Conservation (phyloP, 805 yeast species). For the Dipodascus geniculatus region DNA sequence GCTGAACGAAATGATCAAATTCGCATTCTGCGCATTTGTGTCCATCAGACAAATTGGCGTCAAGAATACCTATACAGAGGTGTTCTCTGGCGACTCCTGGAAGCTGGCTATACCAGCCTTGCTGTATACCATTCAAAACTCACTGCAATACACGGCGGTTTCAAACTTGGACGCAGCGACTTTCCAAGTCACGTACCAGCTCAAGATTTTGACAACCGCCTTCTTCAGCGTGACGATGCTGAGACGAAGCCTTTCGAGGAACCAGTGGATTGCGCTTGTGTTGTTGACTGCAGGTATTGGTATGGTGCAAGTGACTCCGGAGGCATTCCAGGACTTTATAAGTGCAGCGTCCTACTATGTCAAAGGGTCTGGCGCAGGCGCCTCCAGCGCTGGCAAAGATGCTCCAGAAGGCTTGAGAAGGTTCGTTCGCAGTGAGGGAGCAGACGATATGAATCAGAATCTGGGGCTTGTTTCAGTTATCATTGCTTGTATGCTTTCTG, state of each 20-base stretch:
- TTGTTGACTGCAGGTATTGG: slow-evolving; percentile 30
- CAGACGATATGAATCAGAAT: slow-evolving; percentile 16
- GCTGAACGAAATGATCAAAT: slow-evolving; percentile 28
- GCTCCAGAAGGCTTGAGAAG: slow-evolving; percentile 2
- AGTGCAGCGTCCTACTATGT: slow-evolving; percentile 8
- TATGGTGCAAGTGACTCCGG: slow-evolving; percentile 29
- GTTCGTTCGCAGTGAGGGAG: slow-evolving; percentile 6
- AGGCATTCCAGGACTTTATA: slow-evolving; percentile 14
- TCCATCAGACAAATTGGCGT: slow-evolving; percentile 13
- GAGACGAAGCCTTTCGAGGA: slow-evolving; percentile 21
- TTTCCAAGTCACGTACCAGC: slow-evolving; percentile 33
- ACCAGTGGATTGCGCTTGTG: slow-evolving; percentile 28
- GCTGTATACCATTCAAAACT: slow-evolving; percentile 30
- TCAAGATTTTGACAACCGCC: slow-evolving; percentile 32
- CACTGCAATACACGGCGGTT: slow-evolving; percentile 31
- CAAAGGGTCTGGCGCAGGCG: background rate
- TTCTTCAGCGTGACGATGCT: slow-evolving; percentile 30
- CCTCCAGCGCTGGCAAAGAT: background rate
- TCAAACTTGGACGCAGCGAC: slow-evolving; percentile 32
- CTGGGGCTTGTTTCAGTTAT: slow-evolving; percentile 28
- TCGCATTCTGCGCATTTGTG: slow-evolving; percentile 22
- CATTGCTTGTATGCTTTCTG: slow-evolving; percentile 28
- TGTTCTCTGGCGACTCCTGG: slow-evolving; percentile 29
- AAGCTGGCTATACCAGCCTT: slow-evolving; percentile 31
- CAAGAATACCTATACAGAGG: slow-evolving; percentile 18